phyloP scores from a whole-genome alignment of 2,329 filamentous ascomycete species.

The Alternaria conjuncta region DNA sequence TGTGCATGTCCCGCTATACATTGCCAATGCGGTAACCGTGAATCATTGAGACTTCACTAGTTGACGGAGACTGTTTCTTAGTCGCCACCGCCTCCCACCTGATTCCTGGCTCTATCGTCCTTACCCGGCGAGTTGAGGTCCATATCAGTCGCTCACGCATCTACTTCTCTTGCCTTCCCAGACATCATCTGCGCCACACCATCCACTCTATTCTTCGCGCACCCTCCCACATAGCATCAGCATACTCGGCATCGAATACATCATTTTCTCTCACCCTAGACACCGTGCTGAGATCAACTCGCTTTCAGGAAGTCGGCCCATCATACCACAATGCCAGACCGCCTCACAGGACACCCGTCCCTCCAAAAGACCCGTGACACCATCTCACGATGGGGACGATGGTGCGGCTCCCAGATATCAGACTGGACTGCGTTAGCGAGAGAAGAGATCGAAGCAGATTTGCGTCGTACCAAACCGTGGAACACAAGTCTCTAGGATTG shows the following conservation, averaged over 20 bases:
- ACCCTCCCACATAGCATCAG: neutral
- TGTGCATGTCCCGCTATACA: neutral
- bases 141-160: neutral
- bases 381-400: neutral
- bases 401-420: neutral
- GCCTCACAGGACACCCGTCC: neutral
- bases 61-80: neutral
- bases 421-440: neutral
- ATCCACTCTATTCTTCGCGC: neutral
- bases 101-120: neutral
- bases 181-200: neutral
- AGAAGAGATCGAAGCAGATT: neutral
- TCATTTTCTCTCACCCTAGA: no score
- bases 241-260: neutral
- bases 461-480: neutral
- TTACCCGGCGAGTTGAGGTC: neutral
- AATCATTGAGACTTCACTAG: neutral
- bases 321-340: neutral
- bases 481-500: constrained; percentile 4
- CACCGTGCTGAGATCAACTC: neutral
- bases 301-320: neutral
- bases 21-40: neutral
- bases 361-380: neutral
- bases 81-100: neutral
- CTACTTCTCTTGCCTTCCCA: neutral